Evolutionary conservation across 2,329 filamentous ascomycete species (phyloP), one percentile per base, ranked within the genome.

Genomic region (Echinosphaeria canescens): DNA sequence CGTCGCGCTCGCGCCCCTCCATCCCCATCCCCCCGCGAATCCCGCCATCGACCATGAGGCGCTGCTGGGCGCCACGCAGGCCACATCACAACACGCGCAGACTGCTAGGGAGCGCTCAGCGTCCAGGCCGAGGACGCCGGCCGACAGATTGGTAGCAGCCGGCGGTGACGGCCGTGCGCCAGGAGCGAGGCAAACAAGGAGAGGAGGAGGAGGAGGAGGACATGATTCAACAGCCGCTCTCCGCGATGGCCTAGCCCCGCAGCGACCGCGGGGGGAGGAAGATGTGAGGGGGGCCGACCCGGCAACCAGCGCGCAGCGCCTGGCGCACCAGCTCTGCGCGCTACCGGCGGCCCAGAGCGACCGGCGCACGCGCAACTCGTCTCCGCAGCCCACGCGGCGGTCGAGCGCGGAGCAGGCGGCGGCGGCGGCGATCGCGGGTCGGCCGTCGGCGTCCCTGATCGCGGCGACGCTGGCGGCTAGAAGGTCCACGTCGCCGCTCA

Each of bases 381-480:
- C n/a, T n/a, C n/a, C n/a, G n/a, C n/a, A n/a, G n/a, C n/a, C n/a
- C n/a, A n/a, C n/a, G n/a, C n/a, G n/a, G n/a, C n/a, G n/a, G n/a
- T n/a, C n/a, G n/a, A n/a, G n/a, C n/a, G n/a, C n/a, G n/a, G n/a
- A n/a, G n/a, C 10, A 10, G 17, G 17, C 17, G 7, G 17, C 7
- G 17, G 10, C 23, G n/a, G 25, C 22, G 16, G 18, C 14, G 9
- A 27, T 31, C 30, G 40, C 29, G 23, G 54, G 55, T 30, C 39
- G 48, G 10, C 59, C 57, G 31, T 37, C 41, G 4, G 56, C 68
- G 5, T 73, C 64, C 5, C 61, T 63, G 32, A 62, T 72, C 33
- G 68, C 68, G 10, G 67, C 67, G 10, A 64, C 56, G 16, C 46
- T 70, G 15, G 68, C 66, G 3, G 71, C 69, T 13, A 70, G 66